phyloP scores from a whole-genome alignment of 1,139 yeast genomes.

The Lodderomyces orthopsilosis region DNA sequence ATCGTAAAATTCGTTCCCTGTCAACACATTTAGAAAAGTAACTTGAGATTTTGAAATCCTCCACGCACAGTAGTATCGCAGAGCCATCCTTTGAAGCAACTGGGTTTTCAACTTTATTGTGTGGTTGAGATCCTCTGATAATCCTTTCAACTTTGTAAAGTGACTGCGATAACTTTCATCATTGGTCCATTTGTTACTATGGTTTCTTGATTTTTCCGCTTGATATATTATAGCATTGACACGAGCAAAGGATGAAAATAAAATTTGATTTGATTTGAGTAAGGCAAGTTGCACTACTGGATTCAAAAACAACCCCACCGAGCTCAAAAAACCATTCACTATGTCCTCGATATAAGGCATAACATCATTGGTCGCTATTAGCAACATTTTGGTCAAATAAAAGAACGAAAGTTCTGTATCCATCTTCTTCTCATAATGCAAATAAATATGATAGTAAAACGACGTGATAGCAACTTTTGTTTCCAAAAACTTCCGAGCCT shows the following conservation, averaged over 20 bases:
- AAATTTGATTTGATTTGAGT: slow-evolving; percentile 14
- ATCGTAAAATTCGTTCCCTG: slow-evolving; percentile 20
- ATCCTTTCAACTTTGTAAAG: not conserved
- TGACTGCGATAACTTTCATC: not conserved
- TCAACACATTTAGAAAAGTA: slow-evolving; percentile 20
- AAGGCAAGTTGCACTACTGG: slow-evolving; percentile 24
- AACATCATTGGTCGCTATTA: slow-evolving; percentile 22
- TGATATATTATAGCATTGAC: not conserved
- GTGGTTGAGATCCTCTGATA: not conserved
- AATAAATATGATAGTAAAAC: slow-evolving; percentile 28
- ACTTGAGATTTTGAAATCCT: slow-evolving; percentile 30
- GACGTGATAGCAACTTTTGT: slow-evolving; percentile 16
- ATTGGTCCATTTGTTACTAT: not conserved
- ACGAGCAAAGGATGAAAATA: not conserved
- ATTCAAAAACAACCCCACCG: slow-evolving; percentile 24
- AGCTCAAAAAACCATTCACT: slow-evolving; percentile 19
- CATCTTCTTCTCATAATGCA: slow-evolving; percentile 29
- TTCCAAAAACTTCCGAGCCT: slow-evolving; percentile 8
- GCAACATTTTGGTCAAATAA: slow-evolving; percentile 27
- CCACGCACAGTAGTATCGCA: slow-evolving; percentile 55
- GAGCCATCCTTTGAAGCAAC: slow-evolving; percentile 20
- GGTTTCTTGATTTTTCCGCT: not conserved
- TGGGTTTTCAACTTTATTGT: not conserved
- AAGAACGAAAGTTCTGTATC: slow-evolving; percentile 24
- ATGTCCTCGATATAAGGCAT: slow-evolving; percentile 27